Percentiles rank a stretch among this genome's conserved stretches.
Conservation (phyloP, 2,329 filamentous ascomycete genomes). For the Ceratocystis ficicola region DNA sequence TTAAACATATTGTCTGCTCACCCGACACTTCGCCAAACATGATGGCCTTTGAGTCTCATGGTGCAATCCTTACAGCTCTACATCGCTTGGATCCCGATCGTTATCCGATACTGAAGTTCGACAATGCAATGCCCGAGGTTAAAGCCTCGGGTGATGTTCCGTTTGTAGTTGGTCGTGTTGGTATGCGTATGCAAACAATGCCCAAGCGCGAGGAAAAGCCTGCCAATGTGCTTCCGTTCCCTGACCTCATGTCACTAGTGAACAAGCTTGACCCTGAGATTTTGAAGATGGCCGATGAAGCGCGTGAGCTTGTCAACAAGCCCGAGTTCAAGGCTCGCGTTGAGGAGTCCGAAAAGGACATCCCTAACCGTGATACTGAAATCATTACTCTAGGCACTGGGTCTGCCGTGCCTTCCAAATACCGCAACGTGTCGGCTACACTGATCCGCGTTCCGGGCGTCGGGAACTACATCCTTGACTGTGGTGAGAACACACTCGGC, state of each 20-base stretch:
- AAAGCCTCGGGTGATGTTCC: constrained; percentile 22
- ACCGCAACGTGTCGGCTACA: constrained; percentile 87
- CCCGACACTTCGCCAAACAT: constrained; percentile 63
- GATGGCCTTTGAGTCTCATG: constrained; percentile 55
- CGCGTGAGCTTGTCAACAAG: constrained; percentile 33
- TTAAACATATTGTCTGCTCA: constrained; percentile 69
- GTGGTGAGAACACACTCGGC: constrained; percentile 82
- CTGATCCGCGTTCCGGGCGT: constrained; percentile 70
- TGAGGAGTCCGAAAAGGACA: constrained; percentile 44
- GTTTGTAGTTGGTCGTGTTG: constrained; percentile 34
- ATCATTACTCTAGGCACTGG: constrained; percentile 83
- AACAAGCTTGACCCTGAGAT: constrained; percentile 34
- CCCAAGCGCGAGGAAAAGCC: constrained; percentile 38
- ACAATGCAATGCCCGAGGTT: constrained; percentile 37
- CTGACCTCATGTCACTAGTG: constrained; percentile 37
- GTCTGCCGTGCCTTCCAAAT: constrained; percentile 79
- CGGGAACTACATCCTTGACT: constrained; percentile 85
- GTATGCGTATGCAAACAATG: constrained; percentile 37
- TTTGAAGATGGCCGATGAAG: constrained; percentile 40
- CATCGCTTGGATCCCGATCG: constrained; percentile 59
- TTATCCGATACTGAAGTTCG: constrained; percentile 57
- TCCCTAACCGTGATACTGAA: constrained; percentile 65
- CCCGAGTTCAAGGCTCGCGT: constrained; percentile 39
- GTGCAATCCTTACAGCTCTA: constrained; percentile 55
- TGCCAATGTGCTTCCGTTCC: constrained; percentile 35